Evolutionary conservation across 257 asterid species (phyloP).

Genomic region (Buddleja alternifolia): DNA sequence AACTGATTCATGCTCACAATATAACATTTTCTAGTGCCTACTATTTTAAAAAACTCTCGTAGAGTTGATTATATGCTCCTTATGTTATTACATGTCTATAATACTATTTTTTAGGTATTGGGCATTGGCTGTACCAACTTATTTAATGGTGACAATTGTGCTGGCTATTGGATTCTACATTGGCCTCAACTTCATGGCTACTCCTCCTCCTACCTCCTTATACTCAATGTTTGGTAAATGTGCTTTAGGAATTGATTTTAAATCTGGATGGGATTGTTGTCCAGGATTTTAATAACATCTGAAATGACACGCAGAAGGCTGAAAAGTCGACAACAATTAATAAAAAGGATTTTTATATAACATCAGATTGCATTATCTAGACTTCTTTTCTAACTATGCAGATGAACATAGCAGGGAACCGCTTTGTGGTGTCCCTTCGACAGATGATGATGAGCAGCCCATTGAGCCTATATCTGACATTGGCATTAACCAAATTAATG

Average conservation of each 20-base stretch:
- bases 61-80: conserved; percentile 13
- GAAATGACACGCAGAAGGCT: not conserved
- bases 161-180: conserved; percentile 66
- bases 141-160: conserved; percentile 56
- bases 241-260: not conserved
- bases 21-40: not conserved
- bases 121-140: conserved; percentile 90
- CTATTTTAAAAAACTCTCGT: not conserved
- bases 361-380: conserved; percentile 15
- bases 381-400: conserved; percentile 40
- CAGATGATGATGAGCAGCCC: conserved; percentile 72
- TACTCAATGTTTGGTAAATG: conserved; percentile 67
- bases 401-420: conserved; percentile 89
- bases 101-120: conserved; percentile 67
- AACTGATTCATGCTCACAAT: conserved; percentile 7
- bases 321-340: not conserved
- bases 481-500: conserved; percentile 62
- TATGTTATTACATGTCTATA: not conserved
- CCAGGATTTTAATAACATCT: not conserved
- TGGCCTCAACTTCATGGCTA: conserved; percentile 80
- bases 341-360: not conserved
- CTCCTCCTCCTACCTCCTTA: conserved; percentile 84
- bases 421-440: conserved; percentile 27
- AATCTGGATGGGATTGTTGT: not conserved
- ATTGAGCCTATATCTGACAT: conserved; percentile 88